Evolutionary conservation across 1,284 basidiomycete genomes (phyloP).

Genomic region (Moesziomyces antarcticus): DNA sequence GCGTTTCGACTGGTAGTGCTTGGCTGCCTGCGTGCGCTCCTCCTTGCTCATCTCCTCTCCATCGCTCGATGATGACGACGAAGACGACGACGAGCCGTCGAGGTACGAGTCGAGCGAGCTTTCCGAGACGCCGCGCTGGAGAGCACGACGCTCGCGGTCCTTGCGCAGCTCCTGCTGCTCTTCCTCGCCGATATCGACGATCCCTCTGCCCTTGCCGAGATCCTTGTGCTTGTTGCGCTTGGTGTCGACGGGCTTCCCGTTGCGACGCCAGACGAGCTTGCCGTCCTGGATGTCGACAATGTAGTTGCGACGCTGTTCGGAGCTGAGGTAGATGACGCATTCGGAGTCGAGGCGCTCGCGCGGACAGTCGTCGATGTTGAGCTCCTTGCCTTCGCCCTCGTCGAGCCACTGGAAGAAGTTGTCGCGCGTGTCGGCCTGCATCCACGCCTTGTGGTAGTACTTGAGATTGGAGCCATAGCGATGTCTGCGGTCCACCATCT

Average conservation of each 20-base stretch:
- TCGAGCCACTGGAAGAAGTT: slow-evolving; percentile 75
- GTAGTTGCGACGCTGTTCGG: slow-evolving; percentile 79
- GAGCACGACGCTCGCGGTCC: slow-evolving; percentile 21
- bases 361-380: slow-evolving; percentile 76
- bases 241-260: slow-evolving; percentile 72
- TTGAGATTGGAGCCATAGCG: slow-evolving; percentile 63
- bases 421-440: slow-evolving; percentile 43
- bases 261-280: slow-evolving; percentile 77
- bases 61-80: slow-evolving; percentile 29
- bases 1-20: slow-evolving; percentile 49
- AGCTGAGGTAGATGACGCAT: slow-evolving; percentile 66
- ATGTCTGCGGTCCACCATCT: slow-evolving; percentile 59
- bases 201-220: slow-evolving; percentile 62
- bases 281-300: slow-evolving; percentile 76
- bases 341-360: slow-evolving; percentile 78
- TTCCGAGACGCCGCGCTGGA: slow-evolving; percentile 40
- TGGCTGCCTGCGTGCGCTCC: slow-evolving; percentile 17
- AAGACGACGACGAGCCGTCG: slow-evolving; percentile 30
- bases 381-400: slow-evolving; percentile 75
- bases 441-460: slow-evolving; percentile 57
- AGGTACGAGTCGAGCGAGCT: slow-evolving; percentile 37
- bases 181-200: slow-evolving; percentile 59
- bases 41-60: slow-evolving; percentile 39
- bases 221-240: slow-evolving; percentile 57
- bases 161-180: slow-evolving; percentile 48